Base-by-base conservation (phyloP, 164 flowering plant genomes). In the Nelumbo lutea region DNA sequence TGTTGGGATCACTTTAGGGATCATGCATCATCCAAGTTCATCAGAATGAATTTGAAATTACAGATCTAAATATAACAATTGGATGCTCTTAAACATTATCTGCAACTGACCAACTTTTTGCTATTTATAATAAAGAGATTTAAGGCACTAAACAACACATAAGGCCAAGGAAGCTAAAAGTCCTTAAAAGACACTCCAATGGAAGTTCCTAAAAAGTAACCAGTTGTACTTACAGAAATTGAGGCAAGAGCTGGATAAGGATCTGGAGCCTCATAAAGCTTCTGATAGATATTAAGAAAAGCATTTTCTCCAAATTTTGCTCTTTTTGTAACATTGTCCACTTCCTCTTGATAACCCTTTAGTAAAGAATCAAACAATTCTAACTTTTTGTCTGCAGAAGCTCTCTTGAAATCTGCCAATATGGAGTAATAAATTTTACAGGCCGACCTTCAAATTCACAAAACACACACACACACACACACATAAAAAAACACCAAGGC, bases 251-350 rank as follows among this genome's bases (percentile, higher is more conserved):
- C 88, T 6, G 96, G 99, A 79, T 88, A 96, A 66, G 99, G 99
- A 83, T 96, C 99, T 59, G 96, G 98, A 70, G 99, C 99, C 82
- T 93, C 99, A 77, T 90, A 96, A 62, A 96, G 88, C 75, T 96
- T 96, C 74, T 96, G 99, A 74, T 96, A 96, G 71, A 93, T 90
- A 70, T 88, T 96, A 67, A 93, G 98, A 71, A 96, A 96, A 61
- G 98, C 97, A 90, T 96, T 96, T 75, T 96, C 99, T 70, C 97
- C 98, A 85, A 88, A 96, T 69, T 96, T 96, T 41, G 98, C 99
- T 78, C 97, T 84, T 79, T 96, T 96, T 48, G 99, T 96, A 71
- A 96, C 86, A 76, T 96, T 96, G 73, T 96, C 99, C 76, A 96
- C 97, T 81, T 96, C 99, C 75, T 96, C 99, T 79, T 96, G 99